These are phyloP conservation scores for Ceratobasidium sp. DNA, from an alignment of 1,284 basidiomycete genomes.

Conservation along the genomic window DNA sequence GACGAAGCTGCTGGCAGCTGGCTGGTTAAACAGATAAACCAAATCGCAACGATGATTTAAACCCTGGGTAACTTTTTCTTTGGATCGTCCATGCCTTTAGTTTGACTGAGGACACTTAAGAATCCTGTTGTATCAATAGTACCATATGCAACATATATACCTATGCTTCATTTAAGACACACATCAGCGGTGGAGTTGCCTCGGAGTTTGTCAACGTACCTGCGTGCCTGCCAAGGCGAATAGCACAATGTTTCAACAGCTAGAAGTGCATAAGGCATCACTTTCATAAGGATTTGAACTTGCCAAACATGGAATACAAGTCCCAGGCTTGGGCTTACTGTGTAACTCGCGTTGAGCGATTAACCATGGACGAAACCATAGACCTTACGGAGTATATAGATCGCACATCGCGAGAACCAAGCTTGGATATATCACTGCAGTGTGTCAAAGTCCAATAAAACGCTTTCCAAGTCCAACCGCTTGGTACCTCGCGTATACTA, in stretches of 20 bases:
- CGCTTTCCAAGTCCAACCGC: conserved; percentile 29
- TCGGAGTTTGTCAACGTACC: neutral
- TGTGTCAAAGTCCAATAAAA: conserved; percentile 21
- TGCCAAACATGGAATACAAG: no score
- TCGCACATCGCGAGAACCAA: neutral
- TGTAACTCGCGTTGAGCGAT: neutral
- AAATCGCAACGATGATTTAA: conserved; percentile 25
- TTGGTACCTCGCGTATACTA: conserved; percentile 43
- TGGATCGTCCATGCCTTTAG: conserved; percentile 7
- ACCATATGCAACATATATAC: conserved; percentile 26
- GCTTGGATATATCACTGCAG: neutral
- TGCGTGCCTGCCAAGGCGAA: conserved; percentile 10
- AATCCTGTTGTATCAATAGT: conserved; percentile 38
- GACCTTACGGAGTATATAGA: neutral
- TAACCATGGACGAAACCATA: neutral
- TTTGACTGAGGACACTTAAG: conserved; percentile 25
- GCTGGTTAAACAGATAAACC: conserved; percentile 27
- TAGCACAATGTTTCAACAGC: neutral
- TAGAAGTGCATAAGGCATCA: neutral
- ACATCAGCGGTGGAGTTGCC: neutral
- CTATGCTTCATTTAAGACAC: neutral
- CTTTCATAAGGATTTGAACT: no score
- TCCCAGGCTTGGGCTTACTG: neutral
- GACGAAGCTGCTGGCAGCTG: conserved; percentile 38
- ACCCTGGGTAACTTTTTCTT: conserved; percentile 1